These are phyloP conservation scores for Linnemannia exigua DNA, from an alignment of 192 early-diverging fungal species.

Conservation along the genomic window DNA sequence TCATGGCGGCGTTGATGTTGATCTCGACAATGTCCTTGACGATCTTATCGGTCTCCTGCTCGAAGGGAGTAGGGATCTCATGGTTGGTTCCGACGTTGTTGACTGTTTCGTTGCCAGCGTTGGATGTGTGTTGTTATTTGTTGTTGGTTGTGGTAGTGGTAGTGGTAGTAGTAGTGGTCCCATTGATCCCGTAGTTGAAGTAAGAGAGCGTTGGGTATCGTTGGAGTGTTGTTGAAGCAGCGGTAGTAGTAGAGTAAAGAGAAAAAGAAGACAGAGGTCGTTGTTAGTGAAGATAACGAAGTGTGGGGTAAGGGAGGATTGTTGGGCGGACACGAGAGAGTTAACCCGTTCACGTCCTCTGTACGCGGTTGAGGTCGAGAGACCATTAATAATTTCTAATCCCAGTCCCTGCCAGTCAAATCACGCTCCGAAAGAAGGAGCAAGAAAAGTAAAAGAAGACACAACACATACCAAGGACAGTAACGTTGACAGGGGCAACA, in stretches of 20 bases:
- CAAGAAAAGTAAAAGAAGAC: neutral
- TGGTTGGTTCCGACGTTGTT: conserved; percentile 98
- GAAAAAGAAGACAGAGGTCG: neutral
- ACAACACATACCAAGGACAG: conserved; percentile 64
- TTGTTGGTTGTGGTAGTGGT: too few species aligned
- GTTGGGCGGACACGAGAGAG: neutral
- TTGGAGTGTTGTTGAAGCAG: neutral
- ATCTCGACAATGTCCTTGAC: conserved; percentile 86
- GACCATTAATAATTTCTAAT: conserved; percentile 26
- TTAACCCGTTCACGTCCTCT: neutral
- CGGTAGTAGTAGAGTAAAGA: neutral
- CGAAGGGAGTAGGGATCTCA: conserved; percentile 89
- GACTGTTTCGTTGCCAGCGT: conserved; percentile 71
- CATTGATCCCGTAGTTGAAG: neutral
- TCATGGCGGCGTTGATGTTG: conserved; percentile 88
- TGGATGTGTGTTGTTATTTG: too few species aligned
- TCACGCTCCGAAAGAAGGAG: conserved; percentile 19
- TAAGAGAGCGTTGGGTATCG: neutral
- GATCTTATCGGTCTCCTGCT: conserved; percentile 75
- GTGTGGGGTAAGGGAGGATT: neutral
- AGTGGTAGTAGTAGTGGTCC: neutral
- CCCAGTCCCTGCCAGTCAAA: conserved; percentile 23
- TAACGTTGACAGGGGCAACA: conserved; percentile 70
- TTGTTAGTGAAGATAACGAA: neutral
- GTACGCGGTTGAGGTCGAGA: neutral